Conservation (phyloP, 805 yeast genomes). For the Dipodascopsis tothii region DNA sequence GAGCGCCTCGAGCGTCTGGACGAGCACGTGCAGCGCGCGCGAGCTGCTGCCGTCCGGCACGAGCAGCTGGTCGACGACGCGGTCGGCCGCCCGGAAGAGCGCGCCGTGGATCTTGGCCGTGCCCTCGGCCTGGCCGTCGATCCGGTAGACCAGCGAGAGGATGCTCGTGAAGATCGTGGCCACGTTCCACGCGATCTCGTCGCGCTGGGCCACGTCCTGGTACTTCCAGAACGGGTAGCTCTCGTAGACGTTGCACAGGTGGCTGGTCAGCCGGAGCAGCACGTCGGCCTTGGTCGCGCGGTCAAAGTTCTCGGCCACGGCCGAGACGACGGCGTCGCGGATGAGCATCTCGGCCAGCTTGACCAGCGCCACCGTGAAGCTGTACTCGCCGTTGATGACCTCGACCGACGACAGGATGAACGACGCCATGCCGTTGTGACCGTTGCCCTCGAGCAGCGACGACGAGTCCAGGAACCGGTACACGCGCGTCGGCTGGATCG, state of each 20-base stretch:
- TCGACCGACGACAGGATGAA: slow-evolving; percentile 65
- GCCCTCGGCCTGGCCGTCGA: slow-evolving; percentile 37
- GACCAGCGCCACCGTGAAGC: slow-evolving; percentile 55
- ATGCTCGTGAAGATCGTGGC: slow-evolving; percentile 48
- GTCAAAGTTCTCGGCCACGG: slow-evolving; percentile 32
- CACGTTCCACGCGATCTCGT: slow-evolving; percentile 51
- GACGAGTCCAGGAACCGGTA: slow-evolving; percentile 75
- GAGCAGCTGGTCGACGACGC: slow-evolving; percentile 51
- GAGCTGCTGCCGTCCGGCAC: slow-evolving; percentile 38
- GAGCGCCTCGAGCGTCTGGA: slow-evolving; percentile 44
- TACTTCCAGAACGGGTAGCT: slow-evolving; percentile 67
- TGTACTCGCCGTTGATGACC: slow-evolving; percentile 57
- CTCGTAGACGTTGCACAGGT: slow-evolving; percentile 64
- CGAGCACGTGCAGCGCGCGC: slow-evolving; percentile 49
- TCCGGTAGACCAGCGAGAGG: slow-evolving; percentile 47
- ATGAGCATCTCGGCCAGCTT: slow-evolving; percentile 49
- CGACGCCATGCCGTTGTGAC: slow-evolving; percentile 57
- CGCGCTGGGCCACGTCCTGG: slow-evolving; percentile 46
- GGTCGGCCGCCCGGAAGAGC: slow-evolving; percentile 44
- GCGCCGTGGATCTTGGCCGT: slow-evolving; percentile 42
- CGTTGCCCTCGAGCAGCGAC: slow-evolving; percentile 51
- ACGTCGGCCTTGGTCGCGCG: slow-evolving; percentile 45
- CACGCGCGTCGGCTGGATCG: slow-evolving; percentile 53
- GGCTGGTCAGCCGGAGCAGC: slow-evolving; percentile 46
- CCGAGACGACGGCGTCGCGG: slow-evolving; percentile 33